Base-by-base conservation (phyloP, 2,329 filamentous ascomycete genomes). In the Sclerotinia trifoliorum region DNA sequence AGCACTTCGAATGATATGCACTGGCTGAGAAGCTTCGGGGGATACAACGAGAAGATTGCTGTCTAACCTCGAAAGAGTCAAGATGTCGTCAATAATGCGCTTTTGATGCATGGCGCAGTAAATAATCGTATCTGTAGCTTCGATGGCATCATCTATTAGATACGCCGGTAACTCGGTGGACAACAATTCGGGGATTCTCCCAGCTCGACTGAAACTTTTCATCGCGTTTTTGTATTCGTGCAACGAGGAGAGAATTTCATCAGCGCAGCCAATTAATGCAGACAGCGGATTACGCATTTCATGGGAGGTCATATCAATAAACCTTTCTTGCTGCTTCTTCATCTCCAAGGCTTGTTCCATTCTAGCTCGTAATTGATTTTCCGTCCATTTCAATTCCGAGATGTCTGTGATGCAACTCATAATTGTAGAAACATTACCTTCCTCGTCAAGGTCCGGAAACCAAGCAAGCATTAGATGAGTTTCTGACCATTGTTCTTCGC, bases 361-460 rank as follows among this genome's bases (percentile, higher is more conserved):
- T 84, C 83, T 74, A 81, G 66, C 69, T 46, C 68, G 57, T 66
- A 73, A 70, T 48, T 56, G 68, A 39, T 73, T 73, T 68, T 69
- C 71, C 62, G 72, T 71, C 83, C 89, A 89, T 77, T 95, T 95
- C 76, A 94, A 91, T 66, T 90, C 86, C n/a, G 89, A 92, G 70
- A 96, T 95, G 74, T 96, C 91, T 0, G 91, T 94, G 61, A 95
- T 88, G 73, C 88, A 91, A 66, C 90, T 90, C 73, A 94, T 93
- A 2, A 93, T 88, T 69, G 87, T 87, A 78, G 90, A 91, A 67
- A 93, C 82, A 46, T 81, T 81, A 5, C 89, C 89, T 42, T 85
- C 81, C 1, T 81, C 79, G 65, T 87, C 83, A 74, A 86, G 88
- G 73, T 93, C 90, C 0, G 90, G 90, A 71, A 70, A 71, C 19